phyloP scores from a whole-genome alignment of 129 eudicot species.

The Smallanthus sonchifolius region DNA sequence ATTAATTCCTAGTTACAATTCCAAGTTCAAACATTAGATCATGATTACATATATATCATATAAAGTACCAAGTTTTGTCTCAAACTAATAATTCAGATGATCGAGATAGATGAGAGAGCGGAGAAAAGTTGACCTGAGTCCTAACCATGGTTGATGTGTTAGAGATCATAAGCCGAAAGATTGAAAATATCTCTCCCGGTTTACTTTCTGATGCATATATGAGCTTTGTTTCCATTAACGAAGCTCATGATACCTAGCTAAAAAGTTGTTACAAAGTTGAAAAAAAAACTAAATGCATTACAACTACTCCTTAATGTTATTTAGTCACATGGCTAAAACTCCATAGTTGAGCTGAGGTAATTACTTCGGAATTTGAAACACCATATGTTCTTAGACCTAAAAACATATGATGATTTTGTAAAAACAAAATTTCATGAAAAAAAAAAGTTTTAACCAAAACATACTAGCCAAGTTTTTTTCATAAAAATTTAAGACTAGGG shows the following conservation, averaged over 20 bases:
- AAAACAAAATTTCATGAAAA: not conserved
- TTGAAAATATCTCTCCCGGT: constrained; percentile 59
- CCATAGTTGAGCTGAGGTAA: constrained; percentile 49
- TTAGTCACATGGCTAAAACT: constrained; percentile 49
- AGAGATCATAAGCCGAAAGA: constrained; percentile 55
- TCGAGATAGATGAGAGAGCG: not conserved
- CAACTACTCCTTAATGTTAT: constrained; percentile 30
- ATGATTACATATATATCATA: constrained; percentile 36
- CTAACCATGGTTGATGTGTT: constrained; percentile 91
- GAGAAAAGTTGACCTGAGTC: constrained; percentile 59
- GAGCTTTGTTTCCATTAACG: constrained; percentile 53
- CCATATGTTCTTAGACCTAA: constrained; percentile 47
- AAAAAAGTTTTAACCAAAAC: constrained; percentile 25
- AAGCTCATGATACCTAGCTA: constrained; percentile 44
- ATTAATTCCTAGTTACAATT: constrained; percentile 53
- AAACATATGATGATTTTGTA: constrained; percentile 31
- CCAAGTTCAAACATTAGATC: constrained; percentile 38
- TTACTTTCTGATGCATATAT: constrained; percentile 59
- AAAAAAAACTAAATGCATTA: constrained; percentile 32
- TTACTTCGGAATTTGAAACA: constrained; percentile 27
- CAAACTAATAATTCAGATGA: not conserved
- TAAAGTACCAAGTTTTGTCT: constrained; percentile 35
- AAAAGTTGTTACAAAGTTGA: constrained; percentile 25
- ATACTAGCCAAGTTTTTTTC: constrained; percentile 52
- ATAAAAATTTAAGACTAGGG: constrained; percentile 57